Evolutionary conservation across 345 rosid species (phyloP), one percentile per base, ranked within the genome.

Genomic region (Pistacia integerrima): DNA sequence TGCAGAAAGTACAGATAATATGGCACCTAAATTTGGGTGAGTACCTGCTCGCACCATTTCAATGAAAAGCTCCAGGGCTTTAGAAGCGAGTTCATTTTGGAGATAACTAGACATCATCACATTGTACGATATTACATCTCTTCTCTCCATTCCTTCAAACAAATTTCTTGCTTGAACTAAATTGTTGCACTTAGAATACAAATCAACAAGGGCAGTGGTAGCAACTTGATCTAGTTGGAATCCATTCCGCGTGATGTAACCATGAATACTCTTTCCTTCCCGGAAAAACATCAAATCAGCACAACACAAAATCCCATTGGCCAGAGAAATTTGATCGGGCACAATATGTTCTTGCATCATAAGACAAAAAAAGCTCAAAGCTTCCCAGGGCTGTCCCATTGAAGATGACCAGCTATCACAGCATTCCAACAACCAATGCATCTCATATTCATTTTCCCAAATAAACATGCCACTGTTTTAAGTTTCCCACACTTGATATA

Each of bases 21-120:
- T 63, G 8, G 82, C 80, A 49, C 77, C 67, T 71, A 72, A 18
- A 54, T 80, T 80, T 51, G 81, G 84, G 61, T 72, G 78, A 65
- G 72, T 52, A 67, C 69, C 58, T 1, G 57, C 22, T 28, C 64
- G n/a, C 65, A 80, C 72, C 85, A 81, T 84, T 71, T 77, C 83
- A 35, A 52, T 20, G 38, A 81, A 84, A 62, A 22, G 44, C n/a
- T 62, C 64, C 5, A 68, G 8, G 20, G 87, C 75, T 76, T 79
- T 76, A 8, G 49, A 20, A 74, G 81, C 75, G 51, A 67, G 51
- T 49, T 65, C 75, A 51, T 71, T 79, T 70, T 76, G 69, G 48
- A 84, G 61, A 70, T 77, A 84, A 16, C 85, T 85, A 55, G 74
- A 67, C 83, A 84, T 77, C 81, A 81, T 79, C 25, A 84, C 87